A percentile compares a stretch with the other conserved stretches of the same genome.
Conservation (phyloP, 805 yeast species). For the Monosporozyma solicola region DNA sequence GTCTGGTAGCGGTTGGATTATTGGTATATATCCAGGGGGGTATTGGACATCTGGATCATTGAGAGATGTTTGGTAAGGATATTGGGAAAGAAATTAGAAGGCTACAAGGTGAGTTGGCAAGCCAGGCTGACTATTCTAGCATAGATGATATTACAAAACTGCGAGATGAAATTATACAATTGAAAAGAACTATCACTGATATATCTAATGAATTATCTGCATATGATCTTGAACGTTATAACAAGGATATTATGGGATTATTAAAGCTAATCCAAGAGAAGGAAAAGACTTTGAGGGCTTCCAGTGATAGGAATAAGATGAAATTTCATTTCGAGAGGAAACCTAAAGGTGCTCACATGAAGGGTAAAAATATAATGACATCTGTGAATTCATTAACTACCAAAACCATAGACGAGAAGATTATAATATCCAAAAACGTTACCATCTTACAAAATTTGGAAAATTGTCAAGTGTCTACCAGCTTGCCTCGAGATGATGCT, state of each 20-base stretch:
- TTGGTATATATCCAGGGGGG: too few relatives aligned
- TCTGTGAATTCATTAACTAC: neutral
- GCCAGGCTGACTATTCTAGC: neutral
- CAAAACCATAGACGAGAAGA: neutral
- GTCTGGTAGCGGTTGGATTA: too few relatives aligned
- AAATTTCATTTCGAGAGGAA: conserved; percentile 2
- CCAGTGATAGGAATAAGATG: neutral
- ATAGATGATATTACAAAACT: neutral
- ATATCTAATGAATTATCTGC: conserved; percentile 10
- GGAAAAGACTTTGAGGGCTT: neutral
- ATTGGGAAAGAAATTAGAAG: conserved; percentile 5
- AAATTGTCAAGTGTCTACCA: conserved; percentile 8
- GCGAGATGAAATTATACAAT: conserved; percentile 4
- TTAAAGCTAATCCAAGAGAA: conserved; percentile 8
- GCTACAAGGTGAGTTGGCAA: neutral
- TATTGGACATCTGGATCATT: neutral
- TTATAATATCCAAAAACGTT: neutral
- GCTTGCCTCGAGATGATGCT: neutral
- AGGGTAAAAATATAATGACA: neutral
- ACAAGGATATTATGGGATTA: conserved; percentile 10
- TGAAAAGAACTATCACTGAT: conserved; percentile 8
- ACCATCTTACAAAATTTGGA: conserved; percentile 8
- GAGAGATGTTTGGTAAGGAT: neutral
- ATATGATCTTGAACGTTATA: conserved; percentile 14
- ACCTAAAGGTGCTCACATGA: neutral